phyloP scores from a whole-genome alignment of 768 basidiomycete species.

The Termitomyces sp. region DNA sequence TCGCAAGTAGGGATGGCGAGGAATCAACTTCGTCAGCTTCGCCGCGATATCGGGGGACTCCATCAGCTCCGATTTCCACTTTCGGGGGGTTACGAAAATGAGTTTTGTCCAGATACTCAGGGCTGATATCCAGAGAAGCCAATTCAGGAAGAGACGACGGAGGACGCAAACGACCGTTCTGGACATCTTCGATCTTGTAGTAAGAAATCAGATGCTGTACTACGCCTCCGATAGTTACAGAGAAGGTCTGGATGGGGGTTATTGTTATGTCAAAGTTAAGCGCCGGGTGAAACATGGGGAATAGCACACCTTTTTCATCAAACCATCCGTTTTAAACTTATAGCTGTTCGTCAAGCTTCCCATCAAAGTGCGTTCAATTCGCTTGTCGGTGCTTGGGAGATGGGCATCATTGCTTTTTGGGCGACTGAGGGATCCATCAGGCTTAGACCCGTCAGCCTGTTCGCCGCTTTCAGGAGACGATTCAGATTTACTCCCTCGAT shows the following conservation, averaged over 20 bases:
- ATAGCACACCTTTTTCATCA: conserved; percentile 90
- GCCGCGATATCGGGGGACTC: conserved; percentile 76
- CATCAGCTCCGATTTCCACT: conserved; percentile 83
- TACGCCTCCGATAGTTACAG: conserved; percentile 78
- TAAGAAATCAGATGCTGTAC: conserved; percentile 94
- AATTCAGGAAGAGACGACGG: conserved; percentile 90
- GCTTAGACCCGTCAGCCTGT: conserved; percentile 24
- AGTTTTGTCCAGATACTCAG: conserved; percentile 85
- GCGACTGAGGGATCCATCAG: conserved; percentile 53
- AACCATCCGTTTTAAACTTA: conserved; percentile 89
- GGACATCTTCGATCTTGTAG: conserved; percentile 90
- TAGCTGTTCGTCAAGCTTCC: conserved; percentile 91
- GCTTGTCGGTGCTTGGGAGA: conserved; percentile 56
- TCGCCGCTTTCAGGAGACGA: conserved; percentile 36
- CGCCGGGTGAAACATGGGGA: not conserved
- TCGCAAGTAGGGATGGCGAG: conserved; percentile 36
- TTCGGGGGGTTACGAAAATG: conserved; percentile 91
- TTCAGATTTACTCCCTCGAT: conserved; percentile 47
- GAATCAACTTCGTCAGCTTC: conserved; percentile 72
- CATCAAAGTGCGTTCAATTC: conserved; percentile 77
- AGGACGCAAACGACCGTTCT: conserved; percentile 80
- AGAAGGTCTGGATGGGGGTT: conserved; percentile 68
- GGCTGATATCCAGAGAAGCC: conserved; percentile 79
- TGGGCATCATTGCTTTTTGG: conserved; percentile 50
- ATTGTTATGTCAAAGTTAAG: conserved; percentile 7